phyloP scores from a whole-genome alignment of 129 eudicot genomes.

The Gnaphalium uliginosum region DNA sequence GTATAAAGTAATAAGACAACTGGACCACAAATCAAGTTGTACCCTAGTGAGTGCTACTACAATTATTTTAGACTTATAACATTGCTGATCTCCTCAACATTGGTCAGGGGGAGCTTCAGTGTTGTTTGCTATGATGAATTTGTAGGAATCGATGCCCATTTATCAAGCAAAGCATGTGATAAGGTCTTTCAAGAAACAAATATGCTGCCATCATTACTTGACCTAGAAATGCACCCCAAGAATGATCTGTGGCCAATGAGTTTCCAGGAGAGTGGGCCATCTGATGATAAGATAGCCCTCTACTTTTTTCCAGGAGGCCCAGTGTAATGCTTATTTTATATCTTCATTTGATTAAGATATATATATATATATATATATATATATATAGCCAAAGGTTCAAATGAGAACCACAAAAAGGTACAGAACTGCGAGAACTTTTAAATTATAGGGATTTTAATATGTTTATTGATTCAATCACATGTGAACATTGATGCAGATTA shows the following conservation, averaged over 20 bases:
- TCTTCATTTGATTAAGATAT: not conserved
- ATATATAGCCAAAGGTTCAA: too few relatives aligned
- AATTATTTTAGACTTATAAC: not conserved
- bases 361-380: too few relatives aligned
- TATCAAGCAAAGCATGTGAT: conserved; percentile 51
- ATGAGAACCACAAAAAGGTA: too few relatives aligned
- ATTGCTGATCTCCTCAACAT: not conserved
- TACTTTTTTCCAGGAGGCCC: conserved; percentile 46
- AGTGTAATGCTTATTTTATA: conserved; percentile 28
- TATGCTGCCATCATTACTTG: conserved; percentile 39
- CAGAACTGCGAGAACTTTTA: too few relatives aligned
- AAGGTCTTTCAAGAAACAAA: conserved; percentile 46
- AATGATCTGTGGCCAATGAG: conserved; percentile 50
- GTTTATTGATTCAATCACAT: too few relatives aligned
- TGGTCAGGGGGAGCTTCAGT: conserved; percentile 48
- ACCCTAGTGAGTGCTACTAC: not conserved
- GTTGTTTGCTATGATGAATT: conserved; percentile 24
- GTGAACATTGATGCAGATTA: too few relatives aligned
- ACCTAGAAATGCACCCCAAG: conserved; percentile 49
- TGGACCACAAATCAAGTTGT: not conserved
- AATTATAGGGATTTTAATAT: too few relatives aligned
- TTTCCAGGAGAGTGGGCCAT: conserved; percentile 39
- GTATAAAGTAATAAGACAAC: not conserved
- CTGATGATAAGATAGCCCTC: conserved; percentile 48
- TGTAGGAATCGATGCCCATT: conserved; percentile 49